Conservation (phyloP, 1,284 basidiomycete species). For the Moniliophthora roreri region DNA sequence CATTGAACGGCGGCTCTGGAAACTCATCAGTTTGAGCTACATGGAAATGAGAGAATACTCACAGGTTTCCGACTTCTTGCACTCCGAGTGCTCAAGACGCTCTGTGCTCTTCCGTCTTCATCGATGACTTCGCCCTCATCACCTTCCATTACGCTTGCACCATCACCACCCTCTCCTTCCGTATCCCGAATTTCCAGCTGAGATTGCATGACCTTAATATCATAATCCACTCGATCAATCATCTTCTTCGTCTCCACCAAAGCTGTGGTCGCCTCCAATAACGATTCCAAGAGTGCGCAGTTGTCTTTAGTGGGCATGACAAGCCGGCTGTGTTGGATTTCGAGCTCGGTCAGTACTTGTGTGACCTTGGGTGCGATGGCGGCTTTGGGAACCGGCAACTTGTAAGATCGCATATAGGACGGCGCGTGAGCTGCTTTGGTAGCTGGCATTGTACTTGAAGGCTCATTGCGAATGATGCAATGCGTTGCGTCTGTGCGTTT, state of each 20-base stretch:
- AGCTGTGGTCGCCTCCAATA: conserved; percentile 69
- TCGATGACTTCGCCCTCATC: conserved; percentile 41
- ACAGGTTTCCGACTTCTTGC: conserved; percentile 60
- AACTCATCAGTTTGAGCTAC: background rate
- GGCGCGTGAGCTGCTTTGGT: conserved; percentile 78
- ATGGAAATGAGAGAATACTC: conserved; percentile 21
- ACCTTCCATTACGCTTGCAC: conserved; percentile 26
- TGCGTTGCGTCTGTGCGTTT: conserved; percentile 59
- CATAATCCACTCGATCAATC: conserved; percentile 85
- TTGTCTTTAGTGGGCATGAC: conserved; percentile 92
- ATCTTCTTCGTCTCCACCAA: conserved; percentile 86
- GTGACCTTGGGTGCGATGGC: conserved; percentile 73
- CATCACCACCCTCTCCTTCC: conserved; percentile 33
- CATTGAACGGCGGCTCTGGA: conserved; percentile 56
- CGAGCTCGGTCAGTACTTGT: conserved; percentile 74
- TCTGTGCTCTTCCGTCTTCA: conserved; percentile 61
- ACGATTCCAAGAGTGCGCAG: conserved; percentile 65
- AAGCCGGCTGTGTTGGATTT: conserved; percentile 70
- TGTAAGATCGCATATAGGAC: conserved; percentile 80
- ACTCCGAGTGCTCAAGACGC: conserved; percentile 63
- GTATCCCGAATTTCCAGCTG: conserved; percentile 60
- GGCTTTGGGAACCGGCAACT: conserved; percentile 76
- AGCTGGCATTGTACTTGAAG: conserved; percentile 45
- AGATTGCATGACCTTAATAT: conserved; percentile 69
- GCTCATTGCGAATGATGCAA: conserved; percentile 77